Conservation (phyloP, 2,329 filamentous ascomycete species). For the Aureobasidium sp. region DNA sequence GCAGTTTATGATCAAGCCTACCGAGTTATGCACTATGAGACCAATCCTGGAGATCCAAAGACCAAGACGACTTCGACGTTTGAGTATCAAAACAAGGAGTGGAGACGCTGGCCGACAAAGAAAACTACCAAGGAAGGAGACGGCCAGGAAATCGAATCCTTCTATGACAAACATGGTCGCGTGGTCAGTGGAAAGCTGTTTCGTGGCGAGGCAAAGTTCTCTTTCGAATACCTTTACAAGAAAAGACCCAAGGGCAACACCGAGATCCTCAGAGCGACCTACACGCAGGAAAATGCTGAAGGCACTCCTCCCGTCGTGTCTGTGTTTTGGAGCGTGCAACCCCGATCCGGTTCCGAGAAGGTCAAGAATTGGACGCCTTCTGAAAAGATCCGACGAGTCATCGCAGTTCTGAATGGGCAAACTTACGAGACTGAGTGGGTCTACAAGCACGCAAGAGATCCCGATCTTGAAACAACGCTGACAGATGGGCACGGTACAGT, state of each 20-base stretch:
- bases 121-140: constrained; percentile 10
- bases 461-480: constrained; percentile 15
- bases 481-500: constrained; percentile 12
- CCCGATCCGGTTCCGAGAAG: constrained; percentile 15
- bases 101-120: constrained; percentile 15
- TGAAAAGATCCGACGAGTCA: constrained; percentile 15
- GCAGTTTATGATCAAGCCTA: constrained; percentile 14
- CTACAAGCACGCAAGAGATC: constrained; percentile 16
- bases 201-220: constrained; percentile 11
- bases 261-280: constrained; percentile 15
- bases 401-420: constrained; percentile 9
- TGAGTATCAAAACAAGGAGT: constrained; percentile 12
- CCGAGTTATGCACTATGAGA: constrained; percentile 12
- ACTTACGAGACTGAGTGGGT: constrained; percentile 17
- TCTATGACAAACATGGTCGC: constrained; percentile 17
- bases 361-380: constrained; percentile 17
- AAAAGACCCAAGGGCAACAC: constrained; percentile 16
- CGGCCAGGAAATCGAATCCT: background rate
- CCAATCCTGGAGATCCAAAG: background rate
- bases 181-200: constrained; percentile 14
- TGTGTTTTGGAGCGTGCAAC: constrained; percentile 17
- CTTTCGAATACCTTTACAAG: constrained; percentile 16
- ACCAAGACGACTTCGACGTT: constrained; percentile 3
- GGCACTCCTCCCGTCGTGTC: background rate
- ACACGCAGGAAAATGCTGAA: constrained; percentile 2